These are phyloP conservation scores for Acanthamoeba sp. DNA, from an alignment of 208 protist species.

Conservation along the genomic window DNA sequence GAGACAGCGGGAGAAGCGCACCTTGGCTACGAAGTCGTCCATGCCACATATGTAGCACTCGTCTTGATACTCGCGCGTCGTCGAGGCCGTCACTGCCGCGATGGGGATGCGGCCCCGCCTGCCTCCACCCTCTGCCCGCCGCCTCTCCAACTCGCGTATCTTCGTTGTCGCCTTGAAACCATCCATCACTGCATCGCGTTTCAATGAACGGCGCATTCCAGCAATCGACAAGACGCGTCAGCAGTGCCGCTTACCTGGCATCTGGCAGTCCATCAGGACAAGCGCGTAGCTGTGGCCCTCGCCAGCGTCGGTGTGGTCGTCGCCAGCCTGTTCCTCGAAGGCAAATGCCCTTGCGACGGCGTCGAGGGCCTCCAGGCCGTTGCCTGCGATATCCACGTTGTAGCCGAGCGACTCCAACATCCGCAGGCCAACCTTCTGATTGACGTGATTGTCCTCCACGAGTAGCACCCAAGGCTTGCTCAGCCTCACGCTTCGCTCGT, in stretches of 20 bases:
- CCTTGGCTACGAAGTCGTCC: constrained; percentile 42
- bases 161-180: constrained; percentile 49
- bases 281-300: constrained; percentile 4
- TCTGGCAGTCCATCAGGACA: constrained; percentile 66
- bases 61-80: background rate
- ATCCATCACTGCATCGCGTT: background rate
- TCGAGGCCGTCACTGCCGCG: background rate
- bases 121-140: background rate
- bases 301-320: too few relatives aligned
- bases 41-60: background rate
- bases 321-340: background rate
- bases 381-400: background rate
- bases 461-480: background rate
- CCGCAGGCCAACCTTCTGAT: constrained; percentile 14
- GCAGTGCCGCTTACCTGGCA: background rate
- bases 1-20: too few relatives aligned
- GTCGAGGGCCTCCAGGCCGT: background rate
- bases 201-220: too few relatives aligned
- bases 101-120: background rate
- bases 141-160: background rate
- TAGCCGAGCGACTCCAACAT: background rate
- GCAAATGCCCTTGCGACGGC: background rate
- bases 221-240: background rate
- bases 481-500: background rate
- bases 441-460: constrained; percentile 8